Evolutionary conservation across 23 red algal genomes (phyloP).

Genomic region (Pyropia yezoensis): DNA sequence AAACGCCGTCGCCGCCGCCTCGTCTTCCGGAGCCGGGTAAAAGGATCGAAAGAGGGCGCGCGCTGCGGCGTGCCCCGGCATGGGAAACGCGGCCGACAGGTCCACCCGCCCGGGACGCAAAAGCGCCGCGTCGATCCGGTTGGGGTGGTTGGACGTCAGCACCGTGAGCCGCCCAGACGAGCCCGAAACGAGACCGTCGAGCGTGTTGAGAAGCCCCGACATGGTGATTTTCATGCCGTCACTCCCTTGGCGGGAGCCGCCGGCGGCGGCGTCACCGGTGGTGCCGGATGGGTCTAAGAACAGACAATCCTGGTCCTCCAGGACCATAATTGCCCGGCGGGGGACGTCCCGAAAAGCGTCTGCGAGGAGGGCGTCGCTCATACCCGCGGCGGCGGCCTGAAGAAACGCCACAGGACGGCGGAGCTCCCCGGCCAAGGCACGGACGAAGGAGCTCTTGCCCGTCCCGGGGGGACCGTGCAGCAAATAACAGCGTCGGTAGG

Average conservation of each 20-base stretch:
- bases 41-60: constrained; percentile 24
- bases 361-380: constrained; percentile 17
- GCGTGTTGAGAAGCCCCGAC: constrained; percentile 41
- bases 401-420: constrained; percentile 27
- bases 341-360: constrained; percentile 30
- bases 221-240: constrained; percentile 16
- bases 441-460: constrained; percentile 35
- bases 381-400: neutral
- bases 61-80: constrained; percentile 10
- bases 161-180: constrained; percentile 21
- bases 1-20: constrained; percentile 8
- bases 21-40: constrained; percentile 6
- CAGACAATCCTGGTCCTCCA: constrained; percentile 44
- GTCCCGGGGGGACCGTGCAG: constrained; percentile 50
- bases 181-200: constrained; percentile 31
- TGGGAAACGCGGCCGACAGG: constrained; percentile 11
- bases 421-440: constrained; percentile 21
- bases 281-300: constrained; percentile 8
- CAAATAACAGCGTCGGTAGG: constrained; percentile 33
- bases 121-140: constrained; percentile 27
- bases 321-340: constrained; percentile 21
- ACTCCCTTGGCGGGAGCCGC: neutral
- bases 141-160: constrained; percentile 51
- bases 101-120: constrained; percentile 59
- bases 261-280: no score